Conservation (phyloP, 306 rosid genomes). For the Cucurbita maxima region DNA sequence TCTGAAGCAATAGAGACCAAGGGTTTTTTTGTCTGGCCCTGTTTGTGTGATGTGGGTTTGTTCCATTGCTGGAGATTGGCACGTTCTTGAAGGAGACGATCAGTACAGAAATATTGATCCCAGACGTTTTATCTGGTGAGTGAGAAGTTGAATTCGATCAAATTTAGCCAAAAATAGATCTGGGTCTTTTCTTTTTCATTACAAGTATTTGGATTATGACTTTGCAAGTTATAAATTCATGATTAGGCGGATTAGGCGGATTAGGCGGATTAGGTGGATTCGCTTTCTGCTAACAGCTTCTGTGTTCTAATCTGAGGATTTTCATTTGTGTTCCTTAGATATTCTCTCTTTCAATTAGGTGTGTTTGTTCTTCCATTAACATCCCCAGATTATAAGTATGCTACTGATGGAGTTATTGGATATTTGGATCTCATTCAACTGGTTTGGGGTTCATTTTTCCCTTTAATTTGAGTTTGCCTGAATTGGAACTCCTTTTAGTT, state of each 20-base stretch:
- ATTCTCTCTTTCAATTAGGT: neutral
- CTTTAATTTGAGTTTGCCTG: neutral
- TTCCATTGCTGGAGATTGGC: conserved; percentile 8
- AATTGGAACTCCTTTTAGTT: neutral
- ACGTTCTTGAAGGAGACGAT: neutral
- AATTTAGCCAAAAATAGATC: neutral
- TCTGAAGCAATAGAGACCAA: neutral
- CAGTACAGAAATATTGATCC: neutral
- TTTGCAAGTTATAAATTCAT: neutral
- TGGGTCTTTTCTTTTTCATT: neutral
- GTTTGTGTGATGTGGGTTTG: conserved; percentile 16
- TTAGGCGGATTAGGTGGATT: neutral
- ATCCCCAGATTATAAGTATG: neutral
- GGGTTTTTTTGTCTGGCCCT: neutral
- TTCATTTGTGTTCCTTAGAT: neutral
- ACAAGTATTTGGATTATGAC: neutral
- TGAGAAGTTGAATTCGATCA: neutral
- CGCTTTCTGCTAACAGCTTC: neutral
- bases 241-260: neutral
- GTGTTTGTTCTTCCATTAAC: neutral
- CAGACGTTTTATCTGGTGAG: neutral
- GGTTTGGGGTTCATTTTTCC: neutral
- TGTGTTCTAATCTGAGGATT: neutral
- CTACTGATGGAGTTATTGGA: neutral
- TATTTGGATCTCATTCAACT: neutral